Evolutionary conservation across 257 asterid genomes (phyloP), one percentile per base, ranked within the genome.

Genomic region (Verbascum thapsus): DNA sequence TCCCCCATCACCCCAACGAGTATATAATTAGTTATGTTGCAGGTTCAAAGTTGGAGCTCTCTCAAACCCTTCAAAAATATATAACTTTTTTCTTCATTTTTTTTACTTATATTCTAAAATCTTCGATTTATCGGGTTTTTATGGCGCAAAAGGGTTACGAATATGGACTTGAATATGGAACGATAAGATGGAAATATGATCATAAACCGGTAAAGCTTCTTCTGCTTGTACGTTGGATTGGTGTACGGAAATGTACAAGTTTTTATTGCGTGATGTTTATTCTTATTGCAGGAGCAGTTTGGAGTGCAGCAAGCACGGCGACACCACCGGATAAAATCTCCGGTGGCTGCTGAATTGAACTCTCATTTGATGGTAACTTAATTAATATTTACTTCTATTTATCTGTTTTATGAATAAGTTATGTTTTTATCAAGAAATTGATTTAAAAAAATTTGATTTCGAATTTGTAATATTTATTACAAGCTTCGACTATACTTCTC

Each of bases 1-100:
- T 68, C 70, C 54, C 38, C 64, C 40, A 35, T 51, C 34, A 11
- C 45, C 61, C 41, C 47, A 12, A 38, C 23, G 18, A 17, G 43
- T 75, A 67, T 77, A 68, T 63, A 80, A 74, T 77, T 80, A 68
- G 91, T 68, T 81, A 39, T 47, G 62, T 74, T 84, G 75, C 85
- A 80, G 91, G 91, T 84, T 78, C 74, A 68, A 68, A 76, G 85
- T 86, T 68, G 91, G 90, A 75, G 69, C 71, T 58, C 65, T 58
- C 65, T 51, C 48, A 66, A 45, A 49, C 37, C 49, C 51, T 64
- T 32, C 65, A 47, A 38, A 59, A 54, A 40, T 52, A 62, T 44
- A 15, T 74, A 64, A 58, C 69, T 26, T 51, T 35, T 55, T 37
- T 16, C 40, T 39, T 34, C 0, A 53, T 41, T 17, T 55, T 13